Evolutionary conservation across 768 basidiomycete genomes (phyloP).

Genomic region (Hericium alpestre): DNA sequence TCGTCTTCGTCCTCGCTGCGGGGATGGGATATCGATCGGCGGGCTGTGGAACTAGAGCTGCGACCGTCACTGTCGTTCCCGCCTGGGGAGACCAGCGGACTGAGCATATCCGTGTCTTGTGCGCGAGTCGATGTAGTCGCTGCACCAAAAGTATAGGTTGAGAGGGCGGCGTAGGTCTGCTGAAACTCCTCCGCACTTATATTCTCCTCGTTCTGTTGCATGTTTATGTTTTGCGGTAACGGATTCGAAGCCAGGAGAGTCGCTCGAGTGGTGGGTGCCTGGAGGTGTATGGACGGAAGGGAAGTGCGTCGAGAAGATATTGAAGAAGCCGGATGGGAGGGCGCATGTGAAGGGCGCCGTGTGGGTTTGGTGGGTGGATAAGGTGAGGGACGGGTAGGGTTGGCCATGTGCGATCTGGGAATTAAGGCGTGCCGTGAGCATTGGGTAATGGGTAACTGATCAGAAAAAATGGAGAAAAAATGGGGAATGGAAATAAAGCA

Average conservation of each 20-base stretch:
- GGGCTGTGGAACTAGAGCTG: constrained; percentile 33
- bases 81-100: constrained; percentile 24
- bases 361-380: constrained; percentile 14
- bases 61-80: constrained; percentile 12
- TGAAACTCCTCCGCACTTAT: constrained; percentile 14
- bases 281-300: constrained; percentile 19
- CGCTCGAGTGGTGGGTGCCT: constrained; percentile 12
- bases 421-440: background rate
- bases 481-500: background rate
- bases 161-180: constrained; percentile 26
- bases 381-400: constrained; percentile 3
- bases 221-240: constrained; percentile 8
- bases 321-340: constrained; percentile 14
- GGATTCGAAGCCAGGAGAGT: constrained; percentile 6
- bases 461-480: background rate
- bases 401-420: background rate
- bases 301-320: constrained; percentile 19
- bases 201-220: constrained; percentile 14
- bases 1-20: constrained; percentile 24
- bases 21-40: constrained; percentile 28
- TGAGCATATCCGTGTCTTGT: constrained; percentile 22
- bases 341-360: constrained; percentile 10
- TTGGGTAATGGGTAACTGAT: background rate
- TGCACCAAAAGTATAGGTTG: constrained; percentile 33
- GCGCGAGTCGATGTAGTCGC: constrained; percentile 16